Base-by-base conservation (phyloP, 1,284 basidiomycete species). In the Ceratobasidium sp. region DNA sequence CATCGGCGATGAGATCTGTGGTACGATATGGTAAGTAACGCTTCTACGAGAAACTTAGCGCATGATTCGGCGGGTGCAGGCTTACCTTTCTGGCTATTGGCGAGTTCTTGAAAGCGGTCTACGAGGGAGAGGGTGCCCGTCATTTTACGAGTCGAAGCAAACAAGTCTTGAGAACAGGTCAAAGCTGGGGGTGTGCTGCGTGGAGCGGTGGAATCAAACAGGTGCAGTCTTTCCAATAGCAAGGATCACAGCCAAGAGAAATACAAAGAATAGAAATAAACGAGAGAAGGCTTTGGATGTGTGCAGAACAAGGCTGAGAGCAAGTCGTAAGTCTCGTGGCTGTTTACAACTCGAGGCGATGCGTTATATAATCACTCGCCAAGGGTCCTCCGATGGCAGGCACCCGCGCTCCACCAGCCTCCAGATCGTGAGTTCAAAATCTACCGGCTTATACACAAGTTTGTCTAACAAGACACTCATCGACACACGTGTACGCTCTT, bases 291-390 rank as follows among this genome's bases (percentile, higher is more conserved):
- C 64, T 67, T 53, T 55, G 21, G 21, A 55, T 55, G 23, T 67
- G 50, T 55, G 28, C 64, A 67, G 48, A 55, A 55, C 9, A 45
- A 41, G 53, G 50, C 45, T 53, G 34, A 67, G 52, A 67, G 23
- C 64, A 18, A 34, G 46, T 46, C 39, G 50, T 67, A 23, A 67
- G 64, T 53, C 48, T 67, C 64, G 64, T 67, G 64, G 64, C 64
- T 50, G 50, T 43, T 36, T 10, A 39, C 32, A 41, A 3, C 23
- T 6, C 36, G 28, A 2, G 50, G 10, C 50, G 52, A 10, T 45
- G 16, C 23, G 39, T 61, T 61, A 55, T 55, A 18, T 55, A 55
- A 55, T 14, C 34, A 12, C 52, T 16, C 52, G 50, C 32, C n/a
- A n/a, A 52, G 48, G 53, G 53, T 34, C 36, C 53, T n/a, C 30